Percentiles rank a stretch among this genome's conserved stretches.
Evolutionary conservation across 2,329 filamentous ascomycete genomes (phyloP).

Genomic region (Scleromitrula shiraiana): DNA sequence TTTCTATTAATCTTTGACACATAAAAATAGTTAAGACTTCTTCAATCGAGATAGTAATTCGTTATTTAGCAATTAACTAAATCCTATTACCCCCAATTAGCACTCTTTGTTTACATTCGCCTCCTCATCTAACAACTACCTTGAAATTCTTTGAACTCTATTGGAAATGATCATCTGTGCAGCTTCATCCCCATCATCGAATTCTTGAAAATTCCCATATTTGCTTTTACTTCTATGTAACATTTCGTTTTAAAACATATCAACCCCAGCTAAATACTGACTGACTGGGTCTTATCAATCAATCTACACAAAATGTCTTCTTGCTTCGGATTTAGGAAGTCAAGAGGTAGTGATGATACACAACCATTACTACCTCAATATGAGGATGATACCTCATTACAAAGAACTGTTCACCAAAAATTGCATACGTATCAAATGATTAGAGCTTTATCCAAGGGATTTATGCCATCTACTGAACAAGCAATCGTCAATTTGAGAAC

Average conservation of each 20-base stretch:
- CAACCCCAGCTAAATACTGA: too few species aligned
- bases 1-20: too few species aligned
- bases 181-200: constrained; percentile 4
- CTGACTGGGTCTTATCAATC: too few species aligned
- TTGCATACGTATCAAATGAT: constrained; percentile 91
- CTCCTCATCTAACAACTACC: too few species aligned
- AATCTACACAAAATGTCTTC: constrained; percentile 28
- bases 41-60: too few species aligned
- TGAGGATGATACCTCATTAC: constrained; percentile 69
- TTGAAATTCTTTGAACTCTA: too few species aligned
- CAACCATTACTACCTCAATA: constrained; percentile 76
- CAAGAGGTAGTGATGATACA: constrained; percentile 23
- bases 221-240: neutral
- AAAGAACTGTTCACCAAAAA: constrained; percentile 76
- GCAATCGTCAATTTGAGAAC: constrained; percentile 70
- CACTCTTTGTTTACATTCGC: too few species aligned
- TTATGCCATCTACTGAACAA: constrained; percentile 89
- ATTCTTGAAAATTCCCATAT: constrained; percentile 1
- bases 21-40: too few species aligned
- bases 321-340: constrained; percentile 28
- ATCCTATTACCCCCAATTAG: too few species aligned
- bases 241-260: too few species aligned
- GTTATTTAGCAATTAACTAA: too few species aligned
- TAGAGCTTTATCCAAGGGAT: constrained; percentile 72
- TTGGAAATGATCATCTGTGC: constrained; percentile 4